Evolutionary conservation across 2,329 filamentous ascomycete genomes (phyloP).

Genomic region (Colletotrichum melonis): DNA sequence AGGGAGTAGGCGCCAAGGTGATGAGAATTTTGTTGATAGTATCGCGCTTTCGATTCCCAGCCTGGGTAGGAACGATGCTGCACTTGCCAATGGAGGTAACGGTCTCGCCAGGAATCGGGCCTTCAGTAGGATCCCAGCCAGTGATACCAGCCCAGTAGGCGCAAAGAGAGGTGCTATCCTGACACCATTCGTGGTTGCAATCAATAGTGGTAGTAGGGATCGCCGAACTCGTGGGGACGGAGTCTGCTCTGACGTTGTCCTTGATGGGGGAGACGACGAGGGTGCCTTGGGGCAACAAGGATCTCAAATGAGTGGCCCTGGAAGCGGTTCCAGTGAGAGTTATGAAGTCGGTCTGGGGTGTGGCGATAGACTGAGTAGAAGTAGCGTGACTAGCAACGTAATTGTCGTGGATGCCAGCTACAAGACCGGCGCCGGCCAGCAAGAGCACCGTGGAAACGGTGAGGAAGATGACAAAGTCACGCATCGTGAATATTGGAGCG

Average conservation of each 20-base stretch:
- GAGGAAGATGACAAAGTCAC: background rate
- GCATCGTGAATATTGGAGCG: background rate
- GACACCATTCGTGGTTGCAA: slow-evolving; percentile 43
- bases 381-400: background rate
- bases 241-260: background rate
- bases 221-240: background rate
- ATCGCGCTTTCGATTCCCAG: background rate
- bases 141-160: slow-evolving; percentile 45
- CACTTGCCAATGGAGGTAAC: slow-evolving; percentile 28
- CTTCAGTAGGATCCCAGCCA: slow-evolving; percentile 41
- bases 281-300: background rate
- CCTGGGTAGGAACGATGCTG: background rate
- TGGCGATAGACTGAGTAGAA: background rate
- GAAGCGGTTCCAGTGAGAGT: background rate
- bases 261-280: background rate
- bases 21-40: background rate
- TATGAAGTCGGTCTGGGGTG: background rate
- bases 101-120: slow-evolving; percentile 45
- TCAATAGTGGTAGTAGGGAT: background rate
- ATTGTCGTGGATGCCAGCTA: background rate
- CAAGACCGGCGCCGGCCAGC: background rate
- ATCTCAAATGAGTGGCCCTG: background rate
- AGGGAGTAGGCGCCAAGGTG: slow-evolving; percentile 24
- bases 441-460: background rate
- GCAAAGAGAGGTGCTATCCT: slow-evolving; percentile 40